Conservation (phyloP, 208 protist species). For the Leishmania tarentolae region DNA sequence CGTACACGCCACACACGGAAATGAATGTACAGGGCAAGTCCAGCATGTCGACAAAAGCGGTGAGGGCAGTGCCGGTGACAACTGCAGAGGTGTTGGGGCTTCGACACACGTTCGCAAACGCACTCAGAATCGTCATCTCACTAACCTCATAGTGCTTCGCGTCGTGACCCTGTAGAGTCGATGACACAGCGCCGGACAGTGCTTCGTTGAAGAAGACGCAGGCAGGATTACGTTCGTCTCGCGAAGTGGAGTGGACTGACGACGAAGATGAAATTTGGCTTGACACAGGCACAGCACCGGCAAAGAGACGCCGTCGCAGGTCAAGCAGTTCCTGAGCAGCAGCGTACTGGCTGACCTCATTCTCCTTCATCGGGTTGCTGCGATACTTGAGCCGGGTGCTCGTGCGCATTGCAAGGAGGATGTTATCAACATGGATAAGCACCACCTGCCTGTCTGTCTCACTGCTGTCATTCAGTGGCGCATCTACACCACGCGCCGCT, state of each 20-base stretch:
- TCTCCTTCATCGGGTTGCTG: conserved; percentile 3
- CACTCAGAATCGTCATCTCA: conserved; percentile 59
- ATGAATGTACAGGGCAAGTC: conserved; percentile 70
- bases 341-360: conserved; percentile 13
- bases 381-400: conserved; percentile 15
- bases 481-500: background rate
- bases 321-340: conserved; percentile 8
- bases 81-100: conserved; percentile 57
- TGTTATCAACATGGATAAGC: conserved; percentile 34
- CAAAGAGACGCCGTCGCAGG: conserved; percentile 31
- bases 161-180: background rate
- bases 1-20: conserved; percentile 46
- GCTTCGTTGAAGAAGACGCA: background rate
- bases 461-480: conserved; percentile 1
- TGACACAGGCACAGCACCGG: conserved; percentile 22
- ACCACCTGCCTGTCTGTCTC: conserved; percentile 36
- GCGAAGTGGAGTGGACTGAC: background rate
- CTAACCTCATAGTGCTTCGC: conserved; percentile 26
- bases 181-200: background rate
- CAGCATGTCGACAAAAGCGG: conserved; percentile 68
- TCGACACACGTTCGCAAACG: conserved; percentile 69
- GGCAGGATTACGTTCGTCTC: background rate
- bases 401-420: conserved; percentile 27
- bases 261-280: conserved; percentile 12
- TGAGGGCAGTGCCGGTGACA: conserved; percentile 71